These are phyloP conservation scores for Filosporella fistucella DNA, from an alignment of 495 filamentous ascomycete species.

Conservation along the genomic window DNA sequence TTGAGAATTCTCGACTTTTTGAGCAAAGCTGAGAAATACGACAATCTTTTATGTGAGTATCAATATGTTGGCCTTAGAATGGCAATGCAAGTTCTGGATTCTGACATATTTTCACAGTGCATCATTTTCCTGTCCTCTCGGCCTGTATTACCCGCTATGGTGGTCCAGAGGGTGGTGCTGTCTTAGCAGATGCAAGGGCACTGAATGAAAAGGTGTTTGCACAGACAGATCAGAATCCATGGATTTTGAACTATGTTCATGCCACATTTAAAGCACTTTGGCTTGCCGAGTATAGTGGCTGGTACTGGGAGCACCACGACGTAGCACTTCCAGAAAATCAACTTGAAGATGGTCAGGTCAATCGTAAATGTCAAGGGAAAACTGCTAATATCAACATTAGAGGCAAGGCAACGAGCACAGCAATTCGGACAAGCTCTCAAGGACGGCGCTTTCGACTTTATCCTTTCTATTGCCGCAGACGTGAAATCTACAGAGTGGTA, in stretches of 20 bases:
- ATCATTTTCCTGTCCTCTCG: constrained; percentile 73
- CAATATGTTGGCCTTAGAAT: neutral
- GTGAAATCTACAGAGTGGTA: constrained; percentile 68
- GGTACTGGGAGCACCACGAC: constrained; percentile 67
- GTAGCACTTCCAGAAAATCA: constrained; percentile 46
- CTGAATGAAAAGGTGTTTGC: constrained; percentile 64
- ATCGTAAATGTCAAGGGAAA: constrained; percentile 5
- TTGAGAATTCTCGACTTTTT: constrained; percentile 58
- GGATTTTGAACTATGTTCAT: constrained; percentile 68
- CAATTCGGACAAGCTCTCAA: constrained; percentile 73
- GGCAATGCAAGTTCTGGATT: constrained; percentile 20
- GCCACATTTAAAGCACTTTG: constrained; percentile 75
- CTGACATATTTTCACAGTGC: constrained; percentile 52
- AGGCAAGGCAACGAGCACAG: constrained; percentile 63
- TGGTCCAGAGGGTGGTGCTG: constrained; percentile 58
- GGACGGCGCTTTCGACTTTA: constrained; percentile 88
- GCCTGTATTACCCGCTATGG: constrained; percentile 71
- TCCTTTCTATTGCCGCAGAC: constrained; percentile 77
- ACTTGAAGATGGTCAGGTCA: constrained; percentile 35
- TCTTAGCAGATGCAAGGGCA: constrained; percentile 58
- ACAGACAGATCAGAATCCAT: constrained; percentile 56
- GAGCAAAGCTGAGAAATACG: constrained; percentile 66
- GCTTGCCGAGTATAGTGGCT: constrained; percentile 88
- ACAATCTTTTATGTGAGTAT: constrained; percentile 42
- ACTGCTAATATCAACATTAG: constrained; percentile 28